Conservation (phyloP, 768 basidiomycete genomes). For the Kwoniella dejecticola region DNA sequence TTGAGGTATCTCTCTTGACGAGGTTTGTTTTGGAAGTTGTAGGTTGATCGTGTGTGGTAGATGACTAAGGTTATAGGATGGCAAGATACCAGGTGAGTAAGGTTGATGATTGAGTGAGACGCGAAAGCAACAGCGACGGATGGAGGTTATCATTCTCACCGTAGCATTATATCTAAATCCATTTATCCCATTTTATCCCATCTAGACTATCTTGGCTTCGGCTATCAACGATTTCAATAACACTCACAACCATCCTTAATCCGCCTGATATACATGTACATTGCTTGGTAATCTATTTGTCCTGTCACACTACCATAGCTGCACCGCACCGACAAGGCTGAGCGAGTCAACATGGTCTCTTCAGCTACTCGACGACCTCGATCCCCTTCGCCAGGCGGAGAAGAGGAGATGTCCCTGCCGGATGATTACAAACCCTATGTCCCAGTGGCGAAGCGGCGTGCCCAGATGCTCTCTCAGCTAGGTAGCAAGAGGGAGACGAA, state of each 20-base stretch:
- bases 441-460: constrained; percentile 79
- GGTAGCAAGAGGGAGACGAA: constrained; percentile 60
- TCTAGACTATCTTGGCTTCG: neutral
- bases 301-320: no score
- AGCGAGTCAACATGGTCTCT: constrained; percentile 14
- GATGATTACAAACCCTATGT: constrained; percentile 77
- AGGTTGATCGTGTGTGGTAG: neutral
- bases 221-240: neutral
- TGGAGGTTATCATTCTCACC: constrained; percentile 3
- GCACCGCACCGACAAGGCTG: neutral
- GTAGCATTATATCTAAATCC: neutral
- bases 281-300: no score
- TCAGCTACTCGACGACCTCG: constrained; percentile 3
- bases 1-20: neutral
- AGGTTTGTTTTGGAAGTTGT: neutral
- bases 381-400: constrained; percentile 7
- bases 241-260: no score
- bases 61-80: neutral
- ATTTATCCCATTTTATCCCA: constrained; percentile 21
- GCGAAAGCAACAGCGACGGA: neutral
- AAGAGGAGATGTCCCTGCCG: constrained; percentile 28
- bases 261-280: no score
- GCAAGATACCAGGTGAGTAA: neutral
- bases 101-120: constrained; percentile 11
- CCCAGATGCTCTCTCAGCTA: constrained; percentile 76